Conservation (phyloP, 106 monocot genomes). For the Dioscorea dumetorum region DNA sequence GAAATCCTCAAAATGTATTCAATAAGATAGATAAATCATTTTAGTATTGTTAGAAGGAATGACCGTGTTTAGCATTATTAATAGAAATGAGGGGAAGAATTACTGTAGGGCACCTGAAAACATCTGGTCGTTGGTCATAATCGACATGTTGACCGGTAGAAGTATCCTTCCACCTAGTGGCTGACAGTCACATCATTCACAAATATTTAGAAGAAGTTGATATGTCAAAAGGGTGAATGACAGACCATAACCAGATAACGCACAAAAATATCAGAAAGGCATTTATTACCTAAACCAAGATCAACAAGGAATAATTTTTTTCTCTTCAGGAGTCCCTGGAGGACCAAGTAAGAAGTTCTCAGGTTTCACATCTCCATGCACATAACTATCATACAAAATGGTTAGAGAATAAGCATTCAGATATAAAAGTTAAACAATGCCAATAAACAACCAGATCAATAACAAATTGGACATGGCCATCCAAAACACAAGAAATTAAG, state of each 20-base stretch:
- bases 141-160: slow-evolving; percentile 51
- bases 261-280: background rate
- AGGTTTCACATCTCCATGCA: slow-evolving; percentile 98
- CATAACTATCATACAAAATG: slow-evolving; percentile 48
- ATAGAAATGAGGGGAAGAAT: background rate
- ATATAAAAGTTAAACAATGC: background rate
- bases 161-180: slow-evolving; percentile 71
- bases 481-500: background rate
- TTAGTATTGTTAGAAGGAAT: background rate
- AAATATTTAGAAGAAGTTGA: background rate
- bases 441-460: background rate
- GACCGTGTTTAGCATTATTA: no score
- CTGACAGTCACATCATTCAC: slow-evolving; percentile 28
- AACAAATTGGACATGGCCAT: background rate
- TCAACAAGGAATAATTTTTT: slow-evolving; percentile 93
- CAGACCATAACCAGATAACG: no score
- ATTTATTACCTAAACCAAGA: slow-evolving; percentile 76
- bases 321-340: slow-evolving; percentile 78
- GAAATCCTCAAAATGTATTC: background rate
- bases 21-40: background rate
- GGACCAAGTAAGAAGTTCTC: slow-evolving; percentile 95
- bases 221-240: background rate
- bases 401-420: background rate
- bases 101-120: slow-evolving; percentile 50
- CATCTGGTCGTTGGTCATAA: slow-evolving; percentile 84